Evolutionary conservation across 1,284 basidiomycete species (phyloP), one percentile per base, ranked within the genome.

Genomic region (Dichomitus squalens): DNA sequence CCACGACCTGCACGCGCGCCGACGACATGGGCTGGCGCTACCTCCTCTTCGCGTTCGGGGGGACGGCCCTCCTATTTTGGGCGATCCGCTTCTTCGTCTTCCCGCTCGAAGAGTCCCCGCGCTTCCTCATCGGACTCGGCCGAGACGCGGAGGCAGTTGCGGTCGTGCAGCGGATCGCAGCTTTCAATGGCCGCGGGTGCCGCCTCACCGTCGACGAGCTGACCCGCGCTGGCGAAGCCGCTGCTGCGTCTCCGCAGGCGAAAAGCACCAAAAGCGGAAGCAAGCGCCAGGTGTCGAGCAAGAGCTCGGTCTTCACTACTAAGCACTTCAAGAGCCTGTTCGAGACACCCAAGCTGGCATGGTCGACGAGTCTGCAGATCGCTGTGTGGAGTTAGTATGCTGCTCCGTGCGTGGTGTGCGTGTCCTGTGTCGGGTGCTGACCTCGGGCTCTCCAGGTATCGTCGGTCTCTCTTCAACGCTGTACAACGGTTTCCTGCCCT

Each of bases 21-120:
- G 59, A 74, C 21, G 80, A 82, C 59, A 81, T 79, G 80, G 82
- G 86, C 68, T 88, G 86, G 86, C 75, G 86, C 36, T 85, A 84
- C 65, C 76, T 80, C 14, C 70, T 79, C 20, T 75, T 76, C 67
- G 74, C 75, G 67, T 58, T 76, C 21, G 81, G 81, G 7, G 81
- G 76, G 11, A 67, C 85, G 50, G 83, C 77, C 40, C 70, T 87
- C 58, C 66, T 82, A 46, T 67, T 86, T 11, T 87, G 84, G 77
- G 71, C 75, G 48, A 61, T 83, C 53, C 85, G 87, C 50, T 82
- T 85, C 72, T 79, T 86, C 64, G 67, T 79, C 47, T 88, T 89
- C 73, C 75, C 70, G 16, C 78, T 88, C 56, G 72, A 81, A 51
- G 87, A 89, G 63, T 85, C 83, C 53, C 87, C 85, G 12, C 80